These are phyloP conservation scores for Funneliformis caledonium DNA, from an alignment of 371 early-diverging fungal genomes.

Conservation along the genomic window DNA sequence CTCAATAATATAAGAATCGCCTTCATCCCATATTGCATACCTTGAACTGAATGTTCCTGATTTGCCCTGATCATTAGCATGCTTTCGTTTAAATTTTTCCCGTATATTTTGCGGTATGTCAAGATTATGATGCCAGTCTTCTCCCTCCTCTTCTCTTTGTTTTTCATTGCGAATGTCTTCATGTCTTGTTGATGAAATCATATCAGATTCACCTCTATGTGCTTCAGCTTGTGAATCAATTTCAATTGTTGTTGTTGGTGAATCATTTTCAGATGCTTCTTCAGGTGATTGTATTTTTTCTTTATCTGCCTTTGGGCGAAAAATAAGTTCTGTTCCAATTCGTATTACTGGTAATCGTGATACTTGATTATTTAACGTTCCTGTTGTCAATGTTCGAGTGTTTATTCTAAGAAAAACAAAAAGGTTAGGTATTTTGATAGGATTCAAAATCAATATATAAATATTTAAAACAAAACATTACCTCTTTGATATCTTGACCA, in stretches of 20 bases:
- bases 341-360: constrained; percentile 11
- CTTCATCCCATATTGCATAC: constrained; percentile 17
- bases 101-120: neutral
- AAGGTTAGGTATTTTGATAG: too few relatives aligned
- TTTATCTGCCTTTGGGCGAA: neutral
- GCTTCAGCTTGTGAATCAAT: too few relatives aligned
- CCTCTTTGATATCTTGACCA: constrained; percentile 16
- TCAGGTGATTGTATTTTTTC: neutral
- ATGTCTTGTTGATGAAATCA: too few relatives aligned
- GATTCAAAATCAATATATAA: neutral
- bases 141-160: neutral
- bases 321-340: constrained; percentile 3
- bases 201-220: neutral
- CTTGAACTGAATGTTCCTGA: neutral
- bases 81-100: neutral
- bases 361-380: constrained; percentile 17
- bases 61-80: neutral
- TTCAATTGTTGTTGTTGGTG: neutral
- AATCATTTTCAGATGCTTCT: neutral
- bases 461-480: neutral
- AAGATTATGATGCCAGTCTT: neutral
- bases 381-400: constrained; percentile 10
- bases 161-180: neutral
- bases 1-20: constrained; percentile 2
- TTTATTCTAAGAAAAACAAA: neutral